These are phyloP conservation scores for Amphicarpaea edgeworthii DNA, from an alignment of 306 rosid species.

Conservation along the genomic window DNA sequence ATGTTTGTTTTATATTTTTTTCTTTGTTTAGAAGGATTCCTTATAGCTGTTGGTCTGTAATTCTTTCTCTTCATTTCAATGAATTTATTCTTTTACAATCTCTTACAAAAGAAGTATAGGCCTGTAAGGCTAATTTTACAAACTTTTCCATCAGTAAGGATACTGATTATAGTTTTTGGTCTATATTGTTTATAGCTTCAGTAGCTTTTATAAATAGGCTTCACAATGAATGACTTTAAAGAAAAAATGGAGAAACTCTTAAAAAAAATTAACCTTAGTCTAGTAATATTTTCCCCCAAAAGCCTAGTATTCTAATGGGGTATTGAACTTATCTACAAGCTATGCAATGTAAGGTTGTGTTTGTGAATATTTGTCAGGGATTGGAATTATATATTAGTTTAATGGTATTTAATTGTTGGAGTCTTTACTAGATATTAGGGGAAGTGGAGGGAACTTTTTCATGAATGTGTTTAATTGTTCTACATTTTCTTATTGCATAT, in stretches of 20 bases:
- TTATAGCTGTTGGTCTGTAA: not conserved
- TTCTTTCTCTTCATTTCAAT: constrained; percentile 2
- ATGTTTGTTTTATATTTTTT: not conserved
- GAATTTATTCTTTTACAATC: not conserved
- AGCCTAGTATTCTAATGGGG: not conserved
- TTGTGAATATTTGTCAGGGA: constrained; percentile 14
- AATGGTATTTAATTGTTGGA: not conserved
- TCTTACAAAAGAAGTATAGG: too few species aligned
- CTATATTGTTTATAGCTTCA: not conserved
- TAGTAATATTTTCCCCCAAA: not conserved
- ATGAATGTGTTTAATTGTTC: constrained; percentile 21
- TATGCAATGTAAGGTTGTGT: constrained; percentile 5
- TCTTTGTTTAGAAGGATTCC: not conserved
- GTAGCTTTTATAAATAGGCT: constrained; percentile 1
- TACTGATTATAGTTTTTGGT: constrained; percentile 10
- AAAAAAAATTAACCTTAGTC: not conserved
- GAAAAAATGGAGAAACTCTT: not conserved
- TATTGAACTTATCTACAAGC: not conserved
- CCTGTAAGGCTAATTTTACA: not conserved
- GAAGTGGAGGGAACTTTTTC: not conserved
- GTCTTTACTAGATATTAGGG: not conserved
- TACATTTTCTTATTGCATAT: constrained; percentile 14
- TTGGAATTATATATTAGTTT: constrained; percentile 4
- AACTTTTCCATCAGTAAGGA: not conserved
- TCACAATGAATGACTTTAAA: not conserved